Base-by-base conservation (phyloP, 305 asterid species). In the Fraxinus sp. region DNA sequence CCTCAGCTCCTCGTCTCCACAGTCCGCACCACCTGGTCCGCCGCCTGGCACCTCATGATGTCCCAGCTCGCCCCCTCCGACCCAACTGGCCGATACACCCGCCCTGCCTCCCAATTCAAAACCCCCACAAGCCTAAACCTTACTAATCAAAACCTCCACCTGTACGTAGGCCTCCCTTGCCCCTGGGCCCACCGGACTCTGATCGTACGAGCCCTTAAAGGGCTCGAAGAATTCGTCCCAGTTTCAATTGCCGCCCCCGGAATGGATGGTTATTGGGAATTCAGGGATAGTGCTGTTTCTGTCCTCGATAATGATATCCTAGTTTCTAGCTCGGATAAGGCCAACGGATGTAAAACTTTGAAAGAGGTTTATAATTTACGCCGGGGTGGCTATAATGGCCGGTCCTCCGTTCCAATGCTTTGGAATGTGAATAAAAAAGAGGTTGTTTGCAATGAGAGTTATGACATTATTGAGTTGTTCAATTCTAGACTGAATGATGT, bases 11-110 rank as follows among this genome's bases (percentile, higher is more conserved):
- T 94, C 87, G 88, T 95, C 91, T 90, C 99, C 91, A 87, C 97
- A 90, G 98, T 95, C 88, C 98, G 97, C 81, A 78, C 94, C 83
- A 81, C 97, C 85, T 95, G 99, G 99, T 92, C 94, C 84, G 49
- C 94, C 86, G 88, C 87, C 74, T 95, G 98, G 99, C 97, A 92
- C 46, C 90, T 95, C 85, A 92, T 95, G 97, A 95, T 95, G 98
- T 91, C 97, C 86, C 99, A 95, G 88, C 93, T 95, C 89, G 97
- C 97, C 74, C 99, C 99, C 6, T 92, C 99, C 79, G 95, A 93
- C 87, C 79, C 95, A 83, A 39, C 88, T 81, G 98, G 98, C 74
- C 71, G 87, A 80, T 94, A 95, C 90, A 83, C 90, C 79, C 97
- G 98, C 32, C 97, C 98, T 80, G 9, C 90, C 75, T 94, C 98